Conservation (phyloP, 164 flowering plant species). For the Paratinospora sagittata region DNA sequence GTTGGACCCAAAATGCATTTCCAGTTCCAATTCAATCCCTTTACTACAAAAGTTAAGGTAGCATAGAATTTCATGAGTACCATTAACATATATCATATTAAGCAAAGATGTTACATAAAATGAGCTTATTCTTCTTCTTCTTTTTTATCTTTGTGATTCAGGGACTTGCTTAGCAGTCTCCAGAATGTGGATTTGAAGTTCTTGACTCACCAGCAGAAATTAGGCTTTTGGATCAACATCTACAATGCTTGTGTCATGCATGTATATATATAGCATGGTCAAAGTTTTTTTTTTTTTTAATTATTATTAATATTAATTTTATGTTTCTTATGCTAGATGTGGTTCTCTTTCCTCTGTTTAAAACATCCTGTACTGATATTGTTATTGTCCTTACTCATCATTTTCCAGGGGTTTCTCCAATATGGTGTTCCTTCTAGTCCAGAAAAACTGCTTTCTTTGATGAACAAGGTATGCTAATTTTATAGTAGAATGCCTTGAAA, state of each 20-base stretch:
- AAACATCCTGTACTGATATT: not conserved
- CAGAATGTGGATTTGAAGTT: conserved; percentile 58
- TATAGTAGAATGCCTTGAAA: not conserved
- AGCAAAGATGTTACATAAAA: too few relatives aligned
- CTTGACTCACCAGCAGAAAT: conserved; percentile 62
- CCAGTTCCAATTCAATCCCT: conserved; percentile 55
- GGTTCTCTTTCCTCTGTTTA: not conserved
- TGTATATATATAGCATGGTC: conserved; percentile 48
- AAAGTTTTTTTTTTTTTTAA: conserved; percentile 5
- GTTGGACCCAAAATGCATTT: conserved; percentile 63
- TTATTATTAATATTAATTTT: not conserved
- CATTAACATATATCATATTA: too few relatives aligned
- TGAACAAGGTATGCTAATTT: conserved; percentile 57
- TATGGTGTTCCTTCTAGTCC: conserved; percentile 69
- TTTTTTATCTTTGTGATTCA: conserved; percentile 22
- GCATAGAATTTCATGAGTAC: too few relatives aligned
- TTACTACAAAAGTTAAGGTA: conserved; percentile 63
- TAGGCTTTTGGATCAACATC: conserved; percentile 98
- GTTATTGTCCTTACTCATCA: not conserved
- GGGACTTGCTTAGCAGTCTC: conserved; percentile 55
- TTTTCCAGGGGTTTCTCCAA: conserved; percentile 78
- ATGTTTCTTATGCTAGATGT: not conserved
- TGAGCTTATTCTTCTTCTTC: too few relatives aligned
- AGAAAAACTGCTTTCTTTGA: conserved; percentile 45
- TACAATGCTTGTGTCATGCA: conserved; percentile 98